A percentile compares a stretch with the other conserved stretches of the same genome.
phyloP scores from a whole-genome alignment of 2,329 filamentous ascomycete species.

The Waltergamsia citrina region DNA sequence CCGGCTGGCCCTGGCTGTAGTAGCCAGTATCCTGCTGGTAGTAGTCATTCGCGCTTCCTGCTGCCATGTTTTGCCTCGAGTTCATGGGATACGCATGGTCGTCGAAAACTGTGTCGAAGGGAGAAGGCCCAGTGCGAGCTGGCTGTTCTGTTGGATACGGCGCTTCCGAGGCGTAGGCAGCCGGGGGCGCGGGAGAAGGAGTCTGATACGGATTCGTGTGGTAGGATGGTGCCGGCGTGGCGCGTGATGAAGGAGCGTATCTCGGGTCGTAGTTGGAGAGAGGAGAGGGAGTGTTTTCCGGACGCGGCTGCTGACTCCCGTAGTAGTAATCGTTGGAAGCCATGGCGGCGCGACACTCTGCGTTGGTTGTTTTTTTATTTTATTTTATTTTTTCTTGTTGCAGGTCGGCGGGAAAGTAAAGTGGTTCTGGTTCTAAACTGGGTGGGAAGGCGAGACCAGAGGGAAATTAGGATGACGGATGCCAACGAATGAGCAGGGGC shows the following conservation, averaged over 20 bases:
- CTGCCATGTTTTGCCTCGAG: constrained; percentile 15
- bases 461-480: too few species aligned
- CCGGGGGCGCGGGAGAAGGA: constrained; percentile 5
- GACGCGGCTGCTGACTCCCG: constrained; percentile 27
- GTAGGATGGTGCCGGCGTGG: constrained; percentile 28
- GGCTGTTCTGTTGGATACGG: constrained; percentile 20
- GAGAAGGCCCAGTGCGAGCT: constrained; percentile 31
- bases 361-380: background rate
- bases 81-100: constrained; percentile 55
- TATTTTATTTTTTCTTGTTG: too few species aligned
- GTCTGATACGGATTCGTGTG: constrained; percentile 9
- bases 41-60: constrained; percentile 16
- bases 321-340: constrained; percentile 58
- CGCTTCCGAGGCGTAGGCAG: constrained; percentile 11
- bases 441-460: too few species aligned
- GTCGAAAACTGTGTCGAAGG: constrained; percentile 59
- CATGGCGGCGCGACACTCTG: constrained; percentile 31
- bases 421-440: too few species aligned
- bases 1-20: constrained; percentile 32
- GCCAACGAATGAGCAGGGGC: too few species aligned
- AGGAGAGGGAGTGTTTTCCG: constrained; percentile 24
- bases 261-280: constrained; percentile 28
- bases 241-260: constrained; percentile 29
- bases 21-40: constrained; percentile 49
- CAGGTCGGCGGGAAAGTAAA: too few species aligned